These are phyloP conservation scores for Camellia lanceoleosa DNA, from an alignment of 148 eudicot species.

Conservation along the genomic window DNA sequence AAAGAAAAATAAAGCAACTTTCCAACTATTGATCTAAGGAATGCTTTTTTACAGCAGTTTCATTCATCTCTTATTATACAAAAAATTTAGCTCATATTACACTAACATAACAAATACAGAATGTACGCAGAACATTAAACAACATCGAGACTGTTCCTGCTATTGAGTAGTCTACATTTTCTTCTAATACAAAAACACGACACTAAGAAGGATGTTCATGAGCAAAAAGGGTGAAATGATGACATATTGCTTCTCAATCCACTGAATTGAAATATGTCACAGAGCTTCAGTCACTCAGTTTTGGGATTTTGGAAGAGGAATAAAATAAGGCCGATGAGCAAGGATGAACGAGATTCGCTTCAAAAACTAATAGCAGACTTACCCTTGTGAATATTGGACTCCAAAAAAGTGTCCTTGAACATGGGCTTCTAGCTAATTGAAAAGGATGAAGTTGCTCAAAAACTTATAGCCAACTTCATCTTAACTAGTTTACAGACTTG, in stretches of 20 bases:
- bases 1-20: neutral
- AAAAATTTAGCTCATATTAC: neutral
- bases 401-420: neutral
- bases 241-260: too few relatives aligned
- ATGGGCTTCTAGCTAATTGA: too few relatives aligned
- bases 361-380: neutral
- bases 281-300: too few relatives aligned
- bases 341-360: too few relatives aligned
- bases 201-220: too few relatives aligned
- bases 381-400: neutral
- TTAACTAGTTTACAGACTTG: too few relatives aligned
- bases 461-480: too few relatives aligned
- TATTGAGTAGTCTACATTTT: neutral
- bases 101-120: neutral
- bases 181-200: neutral
- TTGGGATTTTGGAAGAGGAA: too few relatives aligned
- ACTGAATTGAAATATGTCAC: too few relatives aligned
- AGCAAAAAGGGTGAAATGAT: too few relatives aligned
- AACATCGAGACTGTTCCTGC: neutral
- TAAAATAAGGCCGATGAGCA: too few relatives aligned
- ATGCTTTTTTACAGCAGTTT: neutral
- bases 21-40: neutral
- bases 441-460: too few relatives aligned
- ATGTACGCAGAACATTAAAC: neutral
- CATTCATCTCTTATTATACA: neutral